Base-by-base conservation (phyloP, 352 stramenopile species). In the Globisporangium spiculum region DNA sequence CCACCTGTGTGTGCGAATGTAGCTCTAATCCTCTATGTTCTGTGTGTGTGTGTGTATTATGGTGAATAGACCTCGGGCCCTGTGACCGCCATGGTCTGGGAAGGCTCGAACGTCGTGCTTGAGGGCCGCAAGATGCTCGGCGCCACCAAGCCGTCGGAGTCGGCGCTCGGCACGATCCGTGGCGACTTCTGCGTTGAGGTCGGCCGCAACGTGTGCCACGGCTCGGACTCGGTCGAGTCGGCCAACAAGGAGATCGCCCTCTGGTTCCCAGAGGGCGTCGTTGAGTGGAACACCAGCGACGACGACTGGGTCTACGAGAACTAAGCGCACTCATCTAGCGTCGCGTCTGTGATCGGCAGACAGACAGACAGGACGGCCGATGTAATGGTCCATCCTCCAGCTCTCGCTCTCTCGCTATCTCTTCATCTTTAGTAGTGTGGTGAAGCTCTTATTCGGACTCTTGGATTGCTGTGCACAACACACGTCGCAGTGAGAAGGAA, bases 181-280 rank as follows among this genome's bases (percentile, higher is more conserved):
- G 97, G 96, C 73, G 97, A 99, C 84, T 98, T 96, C 79, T 98
- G 94, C 79, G 88, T 98, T 70, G 88, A 98, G 66, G 84, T 96
- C 52, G 86, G 94, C 48, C 87, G 96, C 70, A 99, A 99, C 80
- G 94, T 99, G 67, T 98, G 93, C 87, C 97, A 99, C 81, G 96
- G 97, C 76, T 98, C 90, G 80, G 97, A 99, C 79, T 95, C 95
- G 65, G 96, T 99, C 24, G 98, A 99, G 65, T 98, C 88, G 73
- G 98, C 97, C 73, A 86, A 99, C 57, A 89, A 97, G 67, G 98
- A 99, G 84, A 99, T 99, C 81, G 90, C 73, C 18, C 89, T 98
- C 58, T 99, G 98, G 98, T 99, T 99, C 89, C 63, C 65, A 54
- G 65, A 70, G 48, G 65, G 65, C 20, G 46, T 70, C 46, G 60